Evolutionary conservation across 495 filamentous ascomycete species (phyloP).

Genomic region (Oidiodendron maius): DNA sequence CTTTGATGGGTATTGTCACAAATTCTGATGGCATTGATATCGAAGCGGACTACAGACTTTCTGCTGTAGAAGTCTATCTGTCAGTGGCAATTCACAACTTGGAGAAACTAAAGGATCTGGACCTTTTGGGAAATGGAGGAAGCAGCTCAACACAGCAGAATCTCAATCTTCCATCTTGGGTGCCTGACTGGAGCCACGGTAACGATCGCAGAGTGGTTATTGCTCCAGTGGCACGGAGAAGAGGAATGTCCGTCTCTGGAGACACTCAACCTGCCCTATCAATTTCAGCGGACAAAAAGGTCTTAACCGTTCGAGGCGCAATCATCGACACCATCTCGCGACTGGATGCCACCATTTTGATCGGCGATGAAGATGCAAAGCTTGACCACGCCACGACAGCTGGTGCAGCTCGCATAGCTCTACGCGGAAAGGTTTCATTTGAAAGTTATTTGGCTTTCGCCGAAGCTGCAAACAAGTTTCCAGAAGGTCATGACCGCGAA

Average conservation of each 20-base stretch:
- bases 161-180: slow-evolving; percentile 6
- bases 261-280: not conserved
- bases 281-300: not conserved
- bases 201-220: slow-evolving; percentile 1
- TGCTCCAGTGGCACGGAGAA: not conserved
- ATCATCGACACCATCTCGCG: not conserved
- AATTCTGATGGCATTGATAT: no score
- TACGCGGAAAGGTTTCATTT: not conserved
- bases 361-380: not conserved
- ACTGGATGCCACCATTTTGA: not conserved
- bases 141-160: no score
- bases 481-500: no score
- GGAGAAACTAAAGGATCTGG: no score
- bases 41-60: no score
- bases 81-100: no score
- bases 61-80: no score
- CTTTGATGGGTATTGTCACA: no score
- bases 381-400: not conserved
- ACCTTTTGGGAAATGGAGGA: no score
- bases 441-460: not conserved
- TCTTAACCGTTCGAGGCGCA: slow-evolving; percentile 1
- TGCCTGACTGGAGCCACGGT: slow-evolving; percentile 2
- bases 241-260: not conserved
- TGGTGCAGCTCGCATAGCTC: not conserved
- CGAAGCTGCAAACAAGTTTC: not conserved